Conservation (phyloP, 2,329 filamentous ascomycete genomes). For the Fusarium cyanostomum region DNA sequence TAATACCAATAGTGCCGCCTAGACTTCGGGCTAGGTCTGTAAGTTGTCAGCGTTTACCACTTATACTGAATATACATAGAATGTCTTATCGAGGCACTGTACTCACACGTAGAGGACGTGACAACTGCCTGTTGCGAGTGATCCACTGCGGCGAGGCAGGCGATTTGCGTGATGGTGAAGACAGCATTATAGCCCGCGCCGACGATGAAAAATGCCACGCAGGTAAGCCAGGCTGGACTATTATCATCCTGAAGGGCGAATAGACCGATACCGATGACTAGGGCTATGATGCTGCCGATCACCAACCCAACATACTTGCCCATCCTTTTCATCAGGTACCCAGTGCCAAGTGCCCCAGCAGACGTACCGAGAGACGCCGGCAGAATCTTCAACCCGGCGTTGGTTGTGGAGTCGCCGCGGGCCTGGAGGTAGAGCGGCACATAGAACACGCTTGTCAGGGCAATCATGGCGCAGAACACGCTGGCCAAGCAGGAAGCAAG, state of each 20-base stretch:
- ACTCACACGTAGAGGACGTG: not conserved
- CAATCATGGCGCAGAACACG: slow-evolving; percentile 75
- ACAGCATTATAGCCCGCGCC: slow-evolving; percentile 77
- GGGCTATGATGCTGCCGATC: slow-evolving; percentile 54
- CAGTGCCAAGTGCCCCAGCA: slow-evolving; percentile 70
- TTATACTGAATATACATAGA: not conserved
- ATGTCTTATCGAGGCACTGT: not conserved
- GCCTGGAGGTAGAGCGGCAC: slow-evolving; percentile 81
- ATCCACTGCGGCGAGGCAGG: slow-evolving; percentile 4
- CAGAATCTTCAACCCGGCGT: slow-evolving; percentile 72
- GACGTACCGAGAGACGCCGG: slow-evolving; percentile 74
- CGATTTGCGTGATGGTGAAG: slow-evolving; percentile 51
- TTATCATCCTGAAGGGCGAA: not conserved
- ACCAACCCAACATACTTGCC: slow-evolving; percentile 61
- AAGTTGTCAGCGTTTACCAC: not conserved
- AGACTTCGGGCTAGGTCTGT: slow-evolving; percentile 1
- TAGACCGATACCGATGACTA: slow-evolving; percentile 49
- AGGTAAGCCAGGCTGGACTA: not conserved
- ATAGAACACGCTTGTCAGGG: slow-evolving; percentile 65
- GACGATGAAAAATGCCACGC: slow-evolving; percentile 55
- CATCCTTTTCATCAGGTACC: slow-evolving; percentile 76
- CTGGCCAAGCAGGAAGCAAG: slow-evolving; percentile 76
- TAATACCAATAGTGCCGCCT: slow-evolving; percentile 11
- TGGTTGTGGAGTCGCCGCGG: slow-evolving; percentile 70
- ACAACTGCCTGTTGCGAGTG: slow-evolving; percentile 12